phyloP scores from a whole-genome alignment of 2,329 filamentous ascomycete species.

The Cladosporium sp. region DNA sequence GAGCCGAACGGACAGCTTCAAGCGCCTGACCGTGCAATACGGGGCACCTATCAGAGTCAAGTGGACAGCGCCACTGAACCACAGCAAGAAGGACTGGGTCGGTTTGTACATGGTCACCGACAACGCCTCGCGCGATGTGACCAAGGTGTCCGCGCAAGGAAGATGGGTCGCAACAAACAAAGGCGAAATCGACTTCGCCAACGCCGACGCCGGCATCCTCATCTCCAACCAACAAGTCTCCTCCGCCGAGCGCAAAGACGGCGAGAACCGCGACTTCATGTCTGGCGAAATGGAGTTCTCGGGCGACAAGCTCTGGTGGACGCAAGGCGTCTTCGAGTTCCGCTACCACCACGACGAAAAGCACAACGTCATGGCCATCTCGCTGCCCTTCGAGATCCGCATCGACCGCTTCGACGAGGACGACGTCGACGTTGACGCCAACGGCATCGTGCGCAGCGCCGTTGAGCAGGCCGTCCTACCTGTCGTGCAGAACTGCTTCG shows the following conservation, averaged over 20 bases:
- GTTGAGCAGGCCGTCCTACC: conserved; percentile 76
- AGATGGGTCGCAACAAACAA: conserved; percentile 81
- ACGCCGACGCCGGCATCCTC: conserved; percentile 72
- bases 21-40: conserved; percentile 78
- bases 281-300: conserved; percentile 80
- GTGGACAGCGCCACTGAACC: conserved; percentile 84
- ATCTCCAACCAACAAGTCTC: conserved; percentile 59
- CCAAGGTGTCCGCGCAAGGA: conserved; percentile 77
- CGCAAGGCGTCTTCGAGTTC: conserved; percentile 91
- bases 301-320: conserved; percentile 97
- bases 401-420: conserved; percentile 79
- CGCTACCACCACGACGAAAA: conserved; percentile 91
- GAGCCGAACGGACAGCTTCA: conserved; percentile 55
- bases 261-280: conserved; percentile 55
- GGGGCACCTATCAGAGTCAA: conserved; percentile 83
- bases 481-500: conserved; percentile 85
- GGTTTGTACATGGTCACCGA: conserved; percentile 95
- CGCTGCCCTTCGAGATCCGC: conserved; percentile 84
- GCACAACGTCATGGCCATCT: conserved; percentile 91
- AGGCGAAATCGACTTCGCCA: conserved; percentile 69
- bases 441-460: conserved; percentile 59
- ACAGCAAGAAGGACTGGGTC: conserved; percentile 90
- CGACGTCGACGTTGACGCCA: conserved; percentile 50
- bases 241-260: conserved; percentile 39
- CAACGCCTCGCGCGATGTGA: conserved; percentile 79